Evolutionary conservation across 371 early-diverging fungal species (phyloP), one percentile per base, ranked within the genome.

Genomic region (Mucor racemosus): DNA sequence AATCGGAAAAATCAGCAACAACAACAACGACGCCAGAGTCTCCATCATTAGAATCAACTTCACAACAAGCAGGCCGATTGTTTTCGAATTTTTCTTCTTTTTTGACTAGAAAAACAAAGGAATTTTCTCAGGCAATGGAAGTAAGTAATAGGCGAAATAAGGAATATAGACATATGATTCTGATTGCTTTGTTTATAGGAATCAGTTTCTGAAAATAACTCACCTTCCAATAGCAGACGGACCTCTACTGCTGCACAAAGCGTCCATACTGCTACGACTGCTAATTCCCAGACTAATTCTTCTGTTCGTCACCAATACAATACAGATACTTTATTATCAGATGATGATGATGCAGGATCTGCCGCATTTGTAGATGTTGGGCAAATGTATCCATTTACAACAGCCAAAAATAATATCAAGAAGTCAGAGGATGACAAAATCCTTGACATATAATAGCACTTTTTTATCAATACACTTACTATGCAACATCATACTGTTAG

Each of bases 31-130:
- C 74, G 0, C 65, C 74, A 4, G 31, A 76, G 1, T 73, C 77
- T 8, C 77, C 82, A 0, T 65, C 80, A 14, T 63, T 78, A 7
- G 86, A 82, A 44, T 71, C 81, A 1, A 79, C 86, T 11, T 74
- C 83, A 15, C 86, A 85, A 48, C 86, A 85, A 59, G 86, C 85
- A 0, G 86, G 81, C 0, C 79, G 84, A 1, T 69, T 88, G 39
- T 80, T 88, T 31, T 82, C 86, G 0, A 86, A 77, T 36, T 76
- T 88, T 35, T 85, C 86, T 5, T 84, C 84, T 6, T 88, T 88
- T 65, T 67, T 86, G 48, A 79, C 75, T 8, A 67, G 84, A 5
- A 86, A 84, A 44, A 79, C 84, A 58, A 82, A 80, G 42, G 88
- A 88, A 41, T 73, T 86, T 46, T 65, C 85, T 5, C 82, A 82